These are phyloP conservation scores for Spinellus fusiger DNA, from an alignment of 192 early-diverging fungal genomes.

Conservation along the genomic window DNA sequence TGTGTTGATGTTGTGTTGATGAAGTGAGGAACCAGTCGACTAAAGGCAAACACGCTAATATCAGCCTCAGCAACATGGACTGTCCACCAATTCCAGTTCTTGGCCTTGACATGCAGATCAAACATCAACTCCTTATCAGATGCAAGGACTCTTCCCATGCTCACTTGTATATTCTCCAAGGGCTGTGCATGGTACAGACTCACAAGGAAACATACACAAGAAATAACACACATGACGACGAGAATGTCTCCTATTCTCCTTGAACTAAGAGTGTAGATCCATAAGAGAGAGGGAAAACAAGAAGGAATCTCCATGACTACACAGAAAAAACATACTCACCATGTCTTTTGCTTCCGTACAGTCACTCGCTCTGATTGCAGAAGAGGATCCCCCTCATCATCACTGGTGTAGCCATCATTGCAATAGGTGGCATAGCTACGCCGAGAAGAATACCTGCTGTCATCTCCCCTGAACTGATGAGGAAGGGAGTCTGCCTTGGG, in stretches of 20 bases:
- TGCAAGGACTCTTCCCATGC: constrained; percentile 52
- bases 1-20: not conserved
- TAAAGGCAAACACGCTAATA: constrained; percentile 60
- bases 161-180: constrained; percentile 18
- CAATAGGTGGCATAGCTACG: not conserved
- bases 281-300: too few species aligned
- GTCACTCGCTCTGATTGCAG: not conserved
- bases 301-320: too few species aligned
- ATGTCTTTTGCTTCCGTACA: constrained; percentile 2
- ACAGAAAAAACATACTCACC: constrained; percentile 14
- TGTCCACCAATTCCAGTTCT: constrained; percentile 54
- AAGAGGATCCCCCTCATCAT: constrained; percentile 24
- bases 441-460: not conserved
- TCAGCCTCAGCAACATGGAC: constrained; percentile 50
- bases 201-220: constrained; percentile 5
- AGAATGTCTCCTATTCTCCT: too few species aligned
- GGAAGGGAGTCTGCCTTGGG: not conserved
- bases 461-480: not conserved
- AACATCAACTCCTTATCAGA: constrained; percentile 66
- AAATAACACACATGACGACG: not conserved
- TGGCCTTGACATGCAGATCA: constrained; percentile 51
- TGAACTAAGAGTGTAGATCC: too few species aligned
- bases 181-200: constrained; percentile 14
- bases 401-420: constrained; percentile 28
- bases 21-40: constrained; percentile 18